A percentile compares a stretch with the other conserved stretches of the same genome.
These are phyloP conservation scores for Gastrolobium bilobum DNA, from an alignment of 306 rosid species.

Conservation along the genomic window DNA sequence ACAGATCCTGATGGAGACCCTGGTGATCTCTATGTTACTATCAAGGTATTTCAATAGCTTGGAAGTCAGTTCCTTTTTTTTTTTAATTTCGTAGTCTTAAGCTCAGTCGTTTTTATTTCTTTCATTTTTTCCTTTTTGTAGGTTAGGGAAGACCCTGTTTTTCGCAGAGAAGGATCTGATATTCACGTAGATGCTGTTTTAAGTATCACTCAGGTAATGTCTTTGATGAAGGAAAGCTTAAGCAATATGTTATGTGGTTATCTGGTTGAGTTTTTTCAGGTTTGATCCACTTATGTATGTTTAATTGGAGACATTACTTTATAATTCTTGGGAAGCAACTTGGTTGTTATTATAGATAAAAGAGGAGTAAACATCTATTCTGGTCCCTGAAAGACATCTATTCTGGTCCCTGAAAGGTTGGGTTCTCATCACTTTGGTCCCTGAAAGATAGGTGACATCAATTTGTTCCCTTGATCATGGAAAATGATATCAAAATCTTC, in stretches of 20 bases:
- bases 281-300: slow-evolving; percentile 2
- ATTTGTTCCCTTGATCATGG: neutral
- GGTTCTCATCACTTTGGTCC: neutral
- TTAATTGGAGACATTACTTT: slow-evolving; percentile 19
- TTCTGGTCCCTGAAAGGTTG: neutral
- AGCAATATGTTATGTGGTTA: slow-evolving; percentile 26
- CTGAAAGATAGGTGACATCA: neutral
- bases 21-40: slow-evolving; percentile 84
- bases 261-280: neutral
- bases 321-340: slow-evolving; percentile 8
- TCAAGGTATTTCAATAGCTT: slow-evolving; percentile 65
- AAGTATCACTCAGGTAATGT: slow-evolving; percentile 85
- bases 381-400: neutral
- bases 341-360: neutral
- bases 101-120: neutral
- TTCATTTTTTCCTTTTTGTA: slow-evolving; percentile 38
- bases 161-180: slow-evolving; percentile 90
- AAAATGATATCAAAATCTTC: neutral
- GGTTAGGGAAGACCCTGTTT: slow-evolving; percentile 96
- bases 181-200: slow-evolving; percentile 88
- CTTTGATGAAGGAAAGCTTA: slow-evolving; percentile 9
- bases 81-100: slow-evolving; percentile 23
- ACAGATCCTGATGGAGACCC: slow-evolving; percentile 91
- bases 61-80: neutral
- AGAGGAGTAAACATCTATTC: neutral